These are phyloP conservation scores for Paxillus ammoniavirescens DNA, from an alignment of 768 basidiomycete species.

Conservation along the genomic window DNA sequence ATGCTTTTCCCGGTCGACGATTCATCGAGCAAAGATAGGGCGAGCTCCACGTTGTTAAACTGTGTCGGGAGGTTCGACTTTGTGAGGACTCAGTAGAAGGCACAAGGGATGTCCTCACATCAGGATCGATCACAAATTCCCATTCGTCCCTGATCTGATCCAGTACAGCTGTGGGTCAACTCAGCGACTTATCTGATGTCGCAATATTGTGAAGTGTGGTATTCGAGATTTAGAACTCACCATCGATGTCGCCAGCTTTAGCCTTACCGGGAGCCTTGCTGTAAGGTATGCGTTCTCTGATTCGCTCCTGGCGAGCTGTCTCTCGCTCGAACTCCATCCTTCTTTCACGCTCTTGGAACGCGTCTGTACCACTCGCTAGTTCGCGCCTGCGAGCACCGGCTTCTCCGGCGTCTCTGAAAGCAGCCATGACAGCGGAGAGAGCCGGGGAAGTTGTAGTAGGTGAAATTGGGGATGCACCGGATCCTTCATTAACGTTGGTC, in stretches of 20 bases:
- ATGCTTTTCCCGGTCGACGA: slow-evolving; percentile 72
- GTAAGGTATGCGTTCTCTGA: slow-evolving; percentile 65
- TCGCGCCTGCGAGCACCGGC: too few species aligned
- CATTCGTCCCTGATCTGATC: slow-evolving; percentile 87
- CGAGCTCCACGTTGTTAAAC: slow-evolving; percentile 95
- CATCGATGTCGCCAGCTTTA: slow-evolving; percentile 82
- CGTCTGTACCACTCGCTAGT: too few species aligned
- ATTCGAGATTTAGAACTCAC: slow-evolving; percentile 40
- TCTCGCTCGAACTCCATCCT: slow-evolving; percentile 63
- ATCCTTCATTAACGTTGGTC: too few species aligned
- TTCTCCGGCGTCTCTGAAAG: too few species aligned
- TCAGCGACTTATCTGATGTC: slow-evolving; percentile 1
- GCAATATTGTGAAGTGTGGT: not conserved
- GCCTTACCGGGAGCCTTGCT: slow-evolving; percentile 51
- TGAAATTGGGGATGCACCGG: too few species aligned
- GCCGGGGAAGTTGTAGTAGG: too few species aligned
- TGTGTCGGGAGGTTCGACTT: slow-evolving; percentile 28
- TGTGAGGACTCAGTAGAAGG: not conserved
- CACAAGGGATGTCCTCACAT: slow-evolving; percentile 47
- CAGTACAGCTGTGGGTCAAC: slow-evolving; percentile 57
- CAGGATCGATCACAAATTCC: slow-evolving; percentile 82
- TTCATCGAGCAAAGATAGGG: slow-evolving; percentile 83
- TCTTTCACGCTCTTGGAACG: slow-evolving; percentile 49
- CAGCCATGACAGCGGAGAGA: too few species aligned
- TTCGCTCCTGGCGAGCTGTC: slow-evolving; percentile 63